Percentiles rank a stretch among this genome's conserved stretches.
phyloP scores from a whole-genome alignment of 2,329 filamentous ascomycete species.

The Claviceps pusilla region DNA sequence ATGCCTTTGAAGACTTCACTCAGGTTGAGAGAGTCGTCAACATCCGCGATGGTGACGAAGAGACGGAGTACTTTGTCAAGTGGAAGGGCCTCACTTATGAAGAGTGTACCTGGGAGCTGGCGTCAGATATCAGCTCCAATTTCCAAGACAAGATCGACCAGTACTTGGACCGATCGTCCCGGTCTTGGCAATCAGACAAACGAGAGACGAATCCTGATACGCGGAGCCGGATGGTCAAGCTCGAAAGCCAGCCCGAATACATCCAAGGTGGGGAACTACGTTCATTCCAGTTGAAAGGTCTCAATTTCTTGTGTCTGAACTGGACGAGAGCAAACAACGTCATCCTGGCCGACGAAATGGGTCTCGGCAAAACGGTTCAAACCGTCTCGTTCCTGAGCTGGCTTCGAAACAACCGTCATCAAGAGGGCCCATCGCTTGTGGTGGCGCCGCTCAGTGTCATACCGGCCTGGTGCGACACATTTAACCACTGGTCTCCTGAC shows the following conservation, averaged over 20 bases:
- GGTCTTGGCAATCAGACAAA: conserved; percentile 66
- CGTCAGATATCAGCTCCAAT: conserved; percentile 56
- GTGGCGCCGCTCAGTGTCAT: conserved; percentile 96
- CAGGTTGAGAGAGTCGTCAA: conserved; percentile 89
- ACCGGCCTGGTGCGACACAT: conserved; percentile 95
- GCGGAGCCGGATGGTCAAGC: conserved; percentile 55
- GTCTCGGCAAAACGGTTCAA: conserved; percentile 93
- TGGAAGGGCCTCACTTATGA: conserved; percentile 94
- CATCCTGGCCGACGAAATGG: conserved; percentile 97
- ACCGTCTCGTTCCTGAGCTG: conserved; percentile 95
- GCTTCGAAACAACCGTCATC: conserved; percentile 75
- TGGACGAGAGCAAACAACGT: conserved; percentile 92
- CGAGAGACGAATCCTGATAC: conserved; percentile 62
- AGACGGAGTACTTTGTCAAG: conserved; percentile 83
- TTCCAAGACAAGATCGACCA: conserved; percentile 86
- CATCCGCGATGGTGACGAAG: conserved; percentile 62
- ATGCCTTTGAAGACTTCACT: conserved; percentile 78
- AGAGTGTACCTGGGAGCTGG: conserved; percentile 83
- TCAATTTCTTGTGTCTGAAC: conserved; percentile 93
- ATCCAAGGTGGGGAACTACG: conserved; percentile 73
- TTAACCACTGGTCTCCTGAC: conserved; percentile 90
- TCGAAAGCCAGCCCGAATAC: conserved; percentile 73
- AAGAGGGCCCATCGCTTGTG: conserved; percentile 90
- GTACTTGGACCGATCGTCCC: conserved; percentile 69
- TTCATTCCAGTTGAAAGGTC: conserved; percentile 81